phyloP scores from a whole-genome alignment of 2,329 filamentous ascomycete species.

The Knufia petricola region DNA sequence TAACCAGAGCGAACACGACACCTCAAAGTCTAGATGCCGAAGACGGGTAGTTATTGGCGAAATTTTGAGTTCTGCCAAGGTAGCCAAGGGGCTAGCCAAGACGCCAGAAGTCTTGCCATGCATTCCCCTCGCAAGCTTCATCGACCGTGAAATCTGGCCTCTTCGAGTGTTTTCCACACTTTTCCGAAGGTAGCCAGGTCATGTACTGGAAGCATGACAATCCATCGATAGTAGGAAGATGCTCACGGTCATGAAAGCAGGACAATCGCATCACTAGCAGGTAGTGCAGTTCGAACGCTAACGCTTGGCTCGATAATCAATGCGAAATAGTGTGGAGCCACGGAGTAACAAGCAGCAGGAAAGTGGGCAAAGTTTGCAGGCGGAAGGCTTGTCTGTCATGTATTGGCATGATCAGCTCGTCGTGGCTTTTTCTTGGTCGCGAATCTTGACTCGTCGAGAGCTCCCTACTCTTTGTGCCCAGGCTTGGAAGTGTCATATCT shows the following conservation, averaged over 20 bases:
- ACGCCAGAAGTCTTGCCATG: slow-evolving; percentile 8
- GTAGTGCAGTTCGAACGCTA: not conserved
- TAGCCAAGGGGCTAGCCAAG: slow-evolving; percentile 36
- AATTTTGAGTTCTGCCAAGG: slow-evolving; percentile 48
- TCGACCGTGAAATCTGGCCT: not conserved
- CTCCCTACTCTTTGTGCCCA: not conserved
- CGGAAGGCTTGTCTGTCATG: slow-evolving; percentile 6
- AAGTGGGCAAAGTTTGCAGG: slow-evolving; percentile 3
- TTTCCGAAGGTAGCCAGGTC: not conserved
- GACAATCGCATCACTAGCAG: not conserved
- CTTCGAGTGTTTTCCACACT: not conserved
- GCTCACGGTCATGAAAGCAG: not conserved
- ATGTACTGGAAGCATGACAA: too few species aligned
- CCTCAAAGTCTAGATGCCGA: too few species aligned
- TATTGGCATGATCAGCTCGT: not conserved
- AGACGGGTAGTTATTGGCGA: not conserved
- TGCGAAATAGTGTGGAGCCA: not conserved
- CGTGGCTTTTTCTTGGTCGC: slow-evolving; percentile 3
- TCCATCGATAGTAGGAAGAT: not conserved
- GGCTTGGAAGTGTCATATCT: slow-evolving; percentile 9
- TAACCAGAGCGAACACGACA: too few species aligned
- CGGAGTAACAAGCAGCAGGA: not conserved
- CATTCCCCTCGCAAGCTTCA: not conserved
- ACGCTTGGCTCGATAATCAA: slow-evolving; percentile 2
- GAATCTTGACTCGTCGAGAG: slow-evolving; percentile 2